A percentile compares a stretch with the other conserved stretches of the same genome.
Conservation (phyloP, 2,329 filamentous ascomycete genomes). For the Diplodia sapinea region DNA sequence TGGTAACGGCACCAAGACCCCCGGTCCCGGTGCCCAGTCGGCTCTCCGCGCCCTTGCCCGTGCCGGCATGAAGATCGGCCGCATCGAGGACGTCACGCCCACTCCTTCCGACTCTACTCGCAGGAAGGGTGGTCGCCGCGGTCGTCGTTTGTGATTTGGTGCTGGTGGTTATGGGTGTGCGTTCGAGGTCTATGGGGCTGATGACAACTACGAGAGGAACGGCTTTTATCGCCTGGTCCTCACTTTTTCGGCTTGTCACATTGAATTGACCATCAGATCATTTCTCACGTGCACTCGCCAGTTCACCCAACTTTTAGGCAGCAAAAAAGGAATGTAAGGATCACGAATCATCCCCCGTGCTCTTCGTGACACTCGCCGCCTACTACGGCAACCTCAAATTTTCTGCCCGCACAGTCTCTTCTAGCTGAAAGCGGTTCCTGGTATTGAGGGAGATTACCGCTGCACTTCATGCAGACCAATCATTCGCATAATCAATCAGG, state of each 20-base stretch:
- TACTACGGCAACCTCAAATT: constrained; percentile 59
- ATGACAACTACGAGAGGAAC: constrained; percentile 73
- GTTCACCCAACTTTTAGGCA: constrained; percentile 28
- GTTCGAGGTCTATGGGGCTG: constrained; percentile 32
- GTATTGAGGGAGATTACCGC: constrained; percentile 36
- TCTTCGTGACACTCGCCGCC: background rate
- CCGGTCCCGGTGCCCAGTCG: constrained; percentile 97
- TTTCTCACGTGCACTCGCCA: constrained; percentile 30
- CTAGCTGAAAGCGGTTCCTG: constrained; percentile 49
- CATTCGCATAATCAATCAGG: constrained; percentile 57
- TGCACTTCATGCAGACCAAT: constrained; percentile 55
- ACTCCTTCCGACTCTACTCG: constrained; percentile 99
- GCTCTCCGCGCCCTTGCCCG: constrained; percentile 98
- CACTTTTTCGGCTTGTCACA: constrained; percentile 61
- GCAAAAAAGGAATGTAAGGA: constrained; percentile 28
- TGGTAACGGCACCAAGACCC: constrained; percentile 99
- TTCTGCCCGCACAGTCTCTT: constrained; percentile 59
- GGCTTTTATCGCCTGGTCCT: constrained; percentile 68
- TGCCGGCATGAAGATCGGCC: constrained; percentile 99
- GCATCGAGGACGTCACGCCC: constrained; percentile 99
- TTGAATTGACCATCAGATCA: constrained; percentile 35
- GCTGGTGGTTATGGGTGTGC: constrained; percentile 60
- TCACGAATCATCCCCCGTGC: constrained; percentile 23
- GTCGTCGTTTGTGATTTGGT: constrained; percentile 94
- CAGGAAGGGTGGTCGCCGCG: constrained; percentile 99